A percentile compares a stretch with the other conserved stretches of the same genome.
Conservation (phyloP, 805 yeast genomes). For the Lachancea kluyveri region DNA sequence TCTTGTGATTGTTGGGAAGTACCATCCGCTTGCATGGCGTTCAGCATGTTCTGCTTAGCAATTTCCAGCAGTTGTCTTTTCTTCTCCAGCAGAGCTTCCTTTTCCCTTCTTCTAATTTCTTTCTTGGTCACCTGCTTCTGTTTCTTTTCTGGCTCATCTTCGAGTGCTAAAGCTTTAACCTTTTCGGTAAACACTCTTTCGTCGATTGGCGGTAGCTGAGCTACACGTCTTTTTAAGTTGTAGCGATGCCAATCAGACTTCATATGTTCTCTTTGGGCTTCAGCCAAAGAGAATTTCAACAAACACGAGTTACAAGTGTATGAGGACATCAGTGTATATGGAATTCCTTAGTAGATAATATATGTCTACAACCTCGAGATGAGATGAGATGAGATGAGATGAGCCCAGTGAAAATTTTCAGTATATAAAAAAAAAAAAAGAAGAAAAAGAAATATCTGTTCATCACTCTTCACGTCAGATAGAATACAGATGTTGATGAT, state of each 20-base stretch:
- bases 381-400: conserved; percentile 4
- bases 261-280: conserved; percentile 86
- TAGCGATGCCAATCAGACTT: conserved; percentile 98
- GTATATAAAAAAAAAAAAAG: neutral
- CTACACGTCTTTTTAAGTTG: conserved; percentile 90
- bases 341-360: no score
- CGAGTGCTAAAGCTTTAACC: conserved; percentile 35
- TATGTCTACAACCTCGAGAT: no score
- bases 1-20: conserved; percentile 7
- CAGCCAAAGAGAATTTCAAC: conserved; percentile 67
- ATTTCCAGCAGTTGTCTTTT: conserved; percentile 35
- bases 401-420: neutral
- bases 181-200: conserved; percentile 66
- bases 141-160: conserved; percentile 16
- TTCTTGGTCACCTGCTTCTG: conserved; percentile 35
- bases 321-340: no score
- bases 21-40: conserved; percentile 18
- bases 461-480: no score
- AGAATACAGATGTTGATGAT: neutral
- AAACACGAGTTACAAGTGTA: conserved; percentile 87
- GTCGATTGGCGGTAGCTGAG: conserved; percentile 69
- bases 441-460: no score
- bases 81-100: conserved; percentile 37
- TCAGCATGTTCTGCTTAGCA: conserved; percentile 35
- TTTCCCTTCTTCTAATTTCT: conserved; percentile 37